A percentile compares a stretch with the other conserved stretches of the same genome.
These are phyloP conservation scores for Rhodotorula sp. DNA, from an alignment of 1,284 basidiomycete genomes.

Conservation along the genomic window DNA sequence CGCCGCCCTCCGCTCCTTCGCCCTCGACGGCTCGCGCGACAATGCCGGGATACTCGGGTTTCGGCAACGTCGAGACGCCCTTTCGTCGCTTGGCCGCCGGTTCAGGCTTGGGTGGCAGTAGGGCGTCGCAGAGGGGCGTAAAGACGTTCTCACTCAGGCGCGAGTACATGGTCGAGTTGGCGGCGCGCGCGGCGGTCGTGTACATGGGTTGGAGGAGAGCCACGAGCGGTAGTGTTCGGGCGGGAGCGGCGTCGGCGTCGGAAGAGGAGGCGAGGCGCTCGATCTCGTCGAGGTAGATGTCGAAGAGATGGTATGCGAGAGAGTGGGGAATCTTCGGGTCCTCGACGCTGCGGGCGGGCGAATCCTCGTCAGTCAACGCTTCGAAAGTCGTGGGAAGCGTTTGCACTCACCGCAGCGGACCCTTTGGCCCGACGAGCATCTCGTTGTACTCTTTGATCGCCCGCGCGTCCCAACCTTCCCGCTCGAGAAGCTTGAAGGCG, in stretches of 20 bases:
- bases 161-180: conserved; percentile 63
- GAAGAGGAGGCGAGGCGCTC: conserved; percentile 58
- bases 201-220: conserved; percentile 68
- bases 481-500: conserved; percentile 73
- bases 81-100: conserved; percentile 53
- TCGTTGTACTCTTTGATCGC: conserved; percentile 63
- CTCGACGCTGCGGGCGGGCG: conserved; percentile 58
- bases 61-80: conserved; percentile 51
- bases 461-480: conserved; percentile 64
- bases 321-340: conserved; percentile 74
- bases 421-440: conserved; percentile 63
- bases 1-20: conserved; percentile 49
- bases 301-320: conserved; percentile 78
- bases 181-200: conserved; percentile 64
- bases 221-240: conserved; percentile 56
- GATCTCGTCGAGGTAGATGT: conserved; percentile 88
- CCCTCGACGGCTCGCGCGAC: conserved; percentile 52
- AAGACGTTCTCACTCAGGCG: conserved; percentile 66
- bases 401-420: conserved; percentile 70
- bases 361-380: background rate
- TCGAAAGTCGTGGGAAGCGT: background rate
- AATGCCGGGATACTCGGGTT: conserved; percentile 52
- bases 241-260: conserved; percentile 2
- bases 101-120: conserved; percentile 46
- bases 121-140: conserved; percentile 61